Conservation (phyloP, 805 yeast species). For the Naumovozyma baii region DNA sequence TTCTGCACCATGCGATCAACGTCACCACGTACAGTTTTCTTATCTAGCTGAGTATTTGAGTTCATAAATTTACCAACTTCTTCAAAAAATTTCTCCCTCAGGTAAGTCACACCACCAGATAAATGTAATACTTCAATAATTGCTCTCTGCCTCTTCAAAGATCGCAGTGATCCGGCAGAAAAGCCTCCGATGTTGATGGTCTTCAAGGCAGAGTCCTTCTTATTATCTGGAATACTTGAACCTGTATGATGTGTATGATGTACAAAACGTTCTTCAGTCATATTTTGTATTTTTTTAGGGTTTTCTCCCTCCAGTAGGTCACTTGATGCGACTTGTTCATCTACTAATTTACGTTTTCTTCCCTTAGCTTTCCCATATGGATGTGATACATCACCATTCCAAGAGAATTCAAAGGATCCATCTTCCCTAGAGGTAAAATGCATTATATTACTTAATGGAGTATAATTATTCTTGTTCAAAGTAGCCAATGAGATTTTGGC, state of each 20-base stretch:
- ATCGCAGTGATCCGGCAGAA: slow-evolving; percentile 35
- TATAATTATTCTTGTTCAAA: slow-evolving; percentile 19
- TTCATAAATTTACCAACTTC: slow-evolving; percentile 35
- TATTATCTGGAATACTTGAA: background rate
- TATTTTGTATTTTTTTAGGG: slow-evolving; percentile 1
- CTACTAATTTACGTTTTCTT: background rate
- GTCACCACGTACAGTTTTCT: slow-evolving; percentile 43
- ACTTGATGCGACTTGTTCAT: background rate
- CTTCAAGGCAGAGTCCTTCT: background rate
- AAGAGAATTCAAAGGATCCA: slow-evolving; percentile 21
- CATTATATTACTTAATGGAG: slow-evolving; percentile 23
- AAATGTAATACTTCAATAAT: slow-evolving; percentile 36
- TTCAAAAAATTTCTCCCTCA: slow-evolving; percentile 34
- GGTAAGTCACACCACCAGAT: slow-evolving; percentile 37
- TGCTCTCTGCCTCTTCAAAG: slow-evolving; percentile 36
- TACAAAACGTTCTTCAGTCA: background rate
- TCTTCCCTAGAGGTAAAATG: slow-evolving; percentile 15
- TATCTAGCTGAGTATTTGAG: slow-evolving; percentile 38
- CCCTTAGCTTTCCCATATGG: slow-evolving; percentile 6
- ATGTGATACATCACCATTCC: slow-evolving; percentile 27
- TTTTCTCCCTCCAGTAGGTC: background rate
- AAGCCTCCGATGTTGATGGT: slow-evolving; percentile 26
- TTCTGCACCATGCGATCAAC: slow-evolving; percentile 23
- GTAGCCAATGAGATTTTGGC: slow-evolving; percentile 10
- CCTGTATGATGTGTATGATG: background rate